Percentiles rank a stretch among this genome's conserved stretches.
Conservation (phyloP, 1,284 basidiomycete genomes). For the Amylostereum areolatum region DNA sequence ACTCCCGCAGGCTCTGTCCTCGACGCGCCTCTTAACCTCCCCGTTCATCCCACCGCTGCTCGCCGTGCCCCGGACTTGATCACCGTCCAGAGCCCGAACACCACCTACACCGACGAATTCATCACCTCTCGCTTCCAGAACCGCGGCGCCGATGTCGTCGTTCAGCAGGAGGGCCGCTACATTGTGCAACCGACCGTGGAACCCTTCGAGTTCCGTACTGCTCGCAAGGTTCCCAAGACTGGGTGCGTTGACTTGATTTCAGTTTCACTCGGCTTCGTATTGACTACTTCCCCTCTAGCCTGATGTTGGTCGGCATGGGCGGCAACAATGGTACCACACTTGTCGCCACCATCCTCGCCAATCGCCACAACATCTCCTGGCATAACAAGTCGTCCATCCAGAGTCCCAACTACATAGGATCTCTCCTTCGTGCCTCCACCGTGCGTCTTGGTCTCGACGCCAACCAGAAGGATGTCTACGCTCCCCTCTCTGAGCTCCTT, state of each 20-base stretch:
- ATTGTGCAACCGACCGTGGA: constrained; percentile 73
- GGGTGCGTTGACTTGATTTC: constrained; percentile 54
- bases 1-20: constrained; percentile 62
- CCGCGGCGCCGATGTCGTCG: constrained; percentile 72
- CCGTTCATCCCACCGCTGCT: constrained; percentile 81
- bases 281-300: constrained; percentile 38
- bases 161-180: constrained; percentile 64
- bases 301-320: constrained; percentile 96
- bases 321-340: constrained; percentile 98
- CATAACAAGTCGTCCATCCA: constrained; percentile 90
- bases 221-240: constrained; percentile 84
- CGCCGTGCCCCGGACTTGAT: constrained; percentile 67
- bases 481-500: constrained; percentile 90
- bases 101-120: constrained; percentile 73
- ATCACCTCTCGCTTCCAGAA: constrained; percentile 85
- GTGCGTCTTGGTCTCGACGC: constrained; percentile 85
- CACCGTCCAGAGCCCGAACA: constrained; percentile 81
- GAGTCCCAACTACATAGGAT: constrained; percentile 96
- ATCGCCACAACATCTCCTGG: constrained; percentile 94
- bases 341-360: constrained; percentile 92
- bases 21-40: constrained; percentile 44
- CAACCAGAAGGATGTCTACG: constrained; percentile 88
- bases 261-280: constrained; percentile 5
- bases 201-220: constrained; percentile 89
- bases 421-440: constrained; percentile 90